Base-by-base conservation (phyloP, 169 alveolate species). In the Theileria sp. region DNA sequence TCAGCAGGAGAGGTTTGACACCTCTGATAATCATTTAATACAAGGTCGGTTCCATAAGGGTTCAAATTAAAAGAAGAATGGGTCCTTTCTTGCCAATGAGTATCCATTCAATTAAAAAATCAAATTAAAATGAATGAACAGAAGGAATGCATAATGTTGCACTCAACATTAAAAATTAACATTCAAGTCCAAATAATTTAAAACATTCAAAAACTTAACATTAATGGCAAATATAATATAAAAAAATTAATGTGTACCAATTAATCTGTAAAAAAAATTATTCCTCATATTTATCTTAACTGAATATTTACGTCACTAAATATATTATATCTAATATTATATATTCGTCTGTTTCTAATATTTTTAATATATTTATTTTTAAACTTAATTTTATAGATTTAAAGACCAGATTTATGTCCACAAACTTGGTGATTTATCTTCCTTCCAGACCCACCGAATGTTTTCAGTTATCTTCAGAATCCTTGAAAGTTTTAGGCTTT, bases 401-500 rank as follows among this genome's bases (percentile, higher is more conserved):
- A 23, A 3, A n/a, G 25, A 13, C 38, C 26, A 17, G 50, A n/a
- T 17, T 26, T 26, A 64, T 64, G 72, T 64, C 38, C 32, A 64
- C 72, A 3, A 74, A 74, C 28, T 54, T 36, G 13, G 21, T 74
- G 28, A 74, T 74, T 60, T 62, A 75, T 58, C 38, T 74, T 15
- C 80, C 80, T 54, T 36, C 68, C 38, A 25, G 38, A 25, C 74
- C 58, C 54, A 10, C 78, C 49, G 56, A 34, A 21, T 74, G 80
- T 28, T 44, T 72, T 58, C 74, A 26, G 74, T 23, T 72, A 38
- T 23, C 50, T 62, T 26, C 30, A 72, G 30, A 23, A 28, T 23
- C 28, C 5, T n/a, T 74, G 64, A 70, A 38, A 28, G 38, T 34
- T 51, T 70, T 25, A 13, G 23, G 50, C 32, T 38, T 26, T 13